Evolutionary conservation across 306 rosid genomes (phyloP), one percentile per base, ranked within the genome.

Genomic region (Psophocarpus tetragonolobus): DNA sequence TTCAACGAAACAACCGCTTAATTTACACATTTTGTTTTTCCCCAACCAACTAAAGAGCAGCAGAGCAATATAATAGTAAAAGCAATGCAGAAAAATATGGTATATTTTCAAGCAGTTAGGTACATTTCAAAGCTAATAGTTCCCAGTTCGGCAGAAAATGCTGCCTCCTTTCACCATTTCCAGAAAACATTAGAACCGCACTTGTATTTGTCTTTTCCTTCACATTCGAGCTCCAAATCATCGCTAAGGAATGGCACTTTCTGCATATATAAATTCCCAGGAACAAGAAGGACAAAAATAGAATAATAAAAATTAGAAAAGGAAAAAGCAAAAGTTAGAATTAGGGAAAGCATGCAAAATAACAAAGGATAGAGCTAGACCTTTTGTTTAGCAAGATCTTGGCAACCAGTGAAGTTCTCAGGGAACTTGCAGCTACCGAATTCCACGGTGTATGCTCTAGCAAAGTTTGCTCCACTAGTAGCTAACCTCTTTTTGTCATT

Each of bases 361-460:
- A 51, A 18, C 20, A 41, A 0, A 68, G 11, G 8, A n/a, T n/a
- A 3, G 63, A 35, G 44, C 3, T 6, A 60, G 68, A 92, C 99
- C 94, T 91, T 96, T 79, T 90, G 99, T 79, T 91, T 96, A 3
- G 98, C 99, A 42, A 96, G 99, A 90, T 96, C 99, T 90, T 96
- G 98, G 88, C 99, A 96, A 64, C 99, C 99, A 33, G 99, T 96
- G 85, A 96, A 96, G 84, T 96, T 96, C 89, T 96, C 97, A n/a
- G 99, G 99, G 94, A 96, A 96, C 82, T 96, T 92, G 91, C 99
- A 96, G 15, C 84, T 38, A n/a, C 99, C 99, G 66, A 96, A 96
- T 78, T 96, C 77, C 79, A 96, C 99, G 0, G 99, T 96, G 84
- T 87, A 96, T 29, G 99, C 99, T 77, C 99, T 87, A 15, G 99